phyloP scores from a whole-genome alignment of 352 stramenopile genomes.

The Bremia lactucae region DNA sequence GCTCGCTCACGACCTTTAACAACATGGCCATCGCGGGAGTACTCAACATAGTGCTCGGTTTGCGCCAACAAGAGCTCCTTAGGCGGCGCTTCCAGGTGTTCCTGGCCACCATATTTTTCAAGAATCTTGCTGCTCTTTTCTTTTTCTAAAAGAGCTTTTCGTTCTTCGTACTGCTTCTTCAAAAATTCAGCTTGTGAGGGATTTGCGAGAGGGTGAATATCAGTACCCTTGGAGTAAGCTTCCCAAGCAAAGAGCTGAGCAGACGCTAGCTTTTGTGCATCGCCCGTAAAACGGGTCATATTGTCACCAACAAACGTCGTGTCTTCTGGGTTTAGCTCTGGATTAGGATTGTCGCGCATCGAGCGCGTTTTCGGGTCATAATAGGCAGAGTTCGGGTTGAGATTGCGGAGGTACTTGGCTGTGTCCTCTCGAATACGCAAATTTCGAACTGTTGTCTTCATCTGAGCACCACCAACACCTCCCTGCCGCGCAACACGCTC shows the following conservation, averaged over 20 bases:
- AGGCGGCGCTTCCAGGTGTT: constrained; percentile 83
- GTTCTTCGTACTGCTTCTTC: constrained; percentile 88
- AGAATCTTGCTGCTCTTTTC: constrained; percentile 73
- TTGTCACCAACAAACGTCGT: constrained; percentile 94
- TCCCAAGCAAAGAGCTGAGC: constrained; percentile 96
- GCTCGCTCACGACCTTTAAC: constrained; percentile 69
- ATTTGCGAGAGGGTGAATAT: constrained; percentile 93
- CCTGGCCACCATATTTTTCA: constrained; percentile 93
- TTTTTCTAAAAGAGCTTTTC: constrained; percentile 55
- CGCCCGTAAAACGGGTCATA: constrained; percentile 87
- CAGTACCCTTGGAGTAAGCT: constrained; percentile 82
- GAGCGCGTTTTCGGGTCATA: constrained; percentile 98
- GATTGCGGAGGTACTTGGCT: constrained; percentile 97
- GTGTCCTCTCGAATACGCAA: constrained; percentile 98
- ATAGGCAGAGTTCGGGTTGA: constrained; percentile 97
- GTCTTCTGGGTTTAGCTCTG: constrained; percentile 89
- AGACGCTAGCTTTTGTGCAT: constrained; percentile 88
- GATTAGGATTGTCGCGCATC: constrained; percentile 97
- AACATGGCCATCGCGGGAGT: constrained; percentile 87
- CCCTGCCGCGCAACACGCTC: constrained; percentile 91
- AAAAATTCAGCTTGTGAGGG: constrained; percentile 93
- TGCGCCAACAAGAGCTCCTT: constrained; percentile 80
- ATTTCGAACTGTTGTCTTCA: constrained; percentile 96
- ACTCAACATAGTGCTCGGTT: constrained; percentile 88
- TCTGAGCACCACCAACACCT: constrained; percentile 94